These are phyloP conservation scores for Microglena sp. DNA, from an alignment of 139 green algal genomes.

Conservation along the genomic window DNA sequence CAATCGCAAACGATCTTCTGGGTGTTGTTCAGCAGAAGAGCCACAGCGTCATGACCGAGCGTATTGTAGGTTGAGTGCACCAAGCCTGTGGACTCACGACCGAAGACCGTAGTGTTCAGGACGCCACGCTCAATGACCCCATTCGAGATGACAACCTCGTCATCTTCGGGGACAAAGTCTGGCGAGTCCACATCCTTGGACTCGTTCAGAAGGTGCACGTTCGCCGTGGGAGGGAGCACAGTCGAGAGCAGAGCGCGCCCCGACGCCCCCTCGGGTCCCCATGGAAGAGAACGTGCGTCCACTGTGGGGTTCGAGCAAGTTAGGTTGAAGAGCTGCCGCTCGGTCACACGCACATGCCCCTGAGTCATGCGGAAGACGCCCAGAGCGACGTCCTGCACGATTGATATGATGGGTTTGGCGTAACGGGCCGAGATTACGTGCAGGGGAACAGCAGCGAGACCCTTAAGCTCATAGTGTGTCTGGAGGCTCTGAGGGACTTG, in stretches of 20 bases:
- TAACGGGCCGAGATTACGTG: constrained; percentile 90
- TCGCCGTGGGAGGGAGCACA: constrained; percentile 1
- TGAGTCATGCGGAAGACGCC: constrained; percentile 10
- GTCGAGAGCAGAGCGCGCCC: constrained; percentile 5
- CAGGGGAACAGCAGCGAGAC: constrained; percentile 91
- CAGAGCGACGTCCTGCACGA: constrained; percentile 52
- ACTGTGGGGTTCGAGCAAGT: not conserved
- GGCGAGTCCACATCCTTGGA: not conserved
- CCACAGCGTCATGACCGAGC: constrained; percentile 63
- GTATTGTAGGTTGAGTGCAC: constrained; percentile 90
- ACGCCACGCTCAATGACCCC: constrained; percentile 64
- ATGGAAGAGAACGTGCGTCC: too few species aligned
- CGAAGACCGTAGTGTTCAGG: constrained; percentile 89
- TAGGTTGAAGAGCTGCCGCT: constrained; percentile 10
- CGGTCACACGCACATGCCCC: not conserved
- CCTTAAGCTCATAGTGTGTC: constrained; percentile 71
- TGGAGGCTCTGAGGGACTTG: constrained; percentile 77
- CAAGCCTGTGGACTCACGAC: constrained; percentile 53
- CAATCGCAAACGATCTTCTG: constrained; percentile 90
- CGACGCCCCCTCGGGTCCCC: not conserved
- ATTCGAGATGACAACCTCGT: constrained; percentile 49
- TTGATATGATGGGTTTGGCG: constrained; percentile 85
- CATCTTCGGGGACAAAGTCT: not conserved
- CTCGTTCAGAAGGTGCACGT: not conserved
- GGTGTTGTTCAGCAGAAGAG: constrained; percentile 37